Evolutionary conservation across 371 early-diverging fungal genomes (phyloP).

Genomic region (Lichtheimia ornata): DNA sequence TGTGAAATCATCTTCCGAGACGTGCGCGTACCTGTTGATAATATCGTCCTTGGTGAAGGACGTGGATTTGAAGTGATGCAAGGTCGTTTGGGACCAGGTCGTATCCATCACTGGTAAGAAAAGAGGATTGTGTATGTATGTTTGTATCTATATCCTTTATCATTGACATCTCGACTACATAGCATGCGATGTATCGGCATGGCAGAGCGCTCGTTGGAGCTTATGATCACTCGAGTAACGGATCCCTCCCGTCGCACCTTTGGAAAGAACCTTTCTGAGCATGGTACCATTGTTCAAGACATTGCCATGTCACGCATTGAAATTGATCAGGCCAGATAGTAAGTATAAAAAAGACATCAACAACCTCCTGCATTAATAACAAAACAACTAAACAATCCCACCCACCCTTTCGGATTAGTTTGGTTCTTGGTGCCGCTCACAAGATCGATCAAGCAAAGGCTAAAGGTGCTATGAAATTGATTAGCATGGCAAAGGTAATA

Average conservation of each 20-base stretch:
- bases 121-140: background rate
- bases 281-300: conserved; percentile 78
- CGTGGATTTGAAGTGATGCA: conserved; percentile 97
- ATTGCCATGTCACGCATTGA: conserved; percentile 88
- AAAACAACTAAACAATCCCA: no score
- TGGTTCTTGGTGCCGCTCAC: conserved; percentile 89
- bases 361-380: no score
- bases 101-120: conserved; percentile 64
- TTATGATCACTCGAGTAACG: conserved; percentile 83
- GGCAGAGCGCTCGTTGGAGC: conserved; percentile 89
- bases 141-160: conserved; percentile 2
- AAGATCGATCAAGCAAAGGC: conserved; percentile 87
- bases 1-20: conserved; percentile 89
- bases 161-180: conserved; percentile 9
- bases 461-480: conserved; percentile 88
- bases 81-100: conserved; percentile 92
- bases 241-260: conserved; percentile 83
- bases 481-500: conserved; percentile 91
- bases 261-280: conserved; percentile 79
- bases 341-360: no score
- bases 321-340: conserved; percentile 84
- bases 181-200: conserved; percentile 95
- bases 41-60: conserved; percentile 92
- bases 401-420: conserved; percentile 9
- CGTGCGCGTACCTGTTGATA: conserved; percentile 85